Percentiles rank a stretch among this genome's conserved stretches.
These are phyloP conservation scores for Xylariaceae sp. DNA, from an alignment of 2,329 filamentous ascomycete genomes.

Conservation along the genomic window DNA sequence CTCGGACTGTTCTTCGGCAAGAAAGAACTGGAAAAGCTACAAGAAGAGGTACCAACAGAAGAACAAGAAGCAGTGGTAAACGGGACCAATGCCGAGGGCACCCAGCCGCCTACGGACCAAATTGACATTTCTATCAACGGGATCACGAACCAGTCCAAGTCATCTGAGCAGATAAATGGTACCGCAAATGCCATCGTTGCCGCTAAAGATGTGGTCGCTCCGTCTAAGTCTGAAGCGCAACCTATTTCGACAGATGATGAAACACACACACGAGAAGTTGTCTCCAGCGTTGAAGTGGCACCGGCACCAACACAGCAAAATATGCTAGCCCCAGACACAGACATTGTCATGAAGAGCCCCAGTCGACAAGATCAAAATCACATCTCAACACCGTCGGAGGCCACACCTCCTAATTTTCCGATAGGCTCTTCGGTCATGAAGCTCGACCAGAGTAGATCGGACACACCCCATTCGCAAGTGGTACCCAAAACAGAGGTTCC, in stretches of 20 bases:
- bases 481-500: conserved; percentile 69
- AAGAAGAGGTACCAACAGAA: conserved; percentile 36
- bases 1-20: conserved; percentile 59
- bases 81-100: conserved; percentile 3
- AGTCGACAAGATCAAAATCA: conserved; percentile 44
- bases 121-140: not conserved
- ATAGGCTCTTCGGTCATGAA: conserved; percentile 40
- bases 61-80: conserved; percentile 34
- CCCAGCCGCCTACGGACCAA: not conserved
- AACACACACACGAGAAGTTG: conserved; percentile 3
- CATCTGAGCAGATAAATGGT: not conserved
- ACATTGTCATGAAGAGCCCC: conserved; percentile 40
- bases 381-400: conserved; percentile 49
- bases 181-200: not conserved
- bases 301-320: conserved; percentile 27
- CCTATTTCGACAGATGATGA: not conserved
- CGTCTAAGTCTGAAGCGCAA: not conserved
- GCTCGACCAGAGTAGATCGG: conserved; percentile 34
- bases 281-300: conserved; percentile 28
- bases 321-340: conserved; percentile 41
- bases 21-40: conserved; percentile 53
- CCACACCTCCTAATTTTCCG: conserved; percentile 50
- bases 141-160: too few species aligned
- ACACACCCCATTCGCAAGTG: conserved; percentile 33
- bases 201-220: not conserved